Evolutionary conservation across 2,329 filamentous ascomycete species (phyloP), one percentile per base, ranked within the genome.

Genomic region (Herpotrichia juniperi): DNA sequence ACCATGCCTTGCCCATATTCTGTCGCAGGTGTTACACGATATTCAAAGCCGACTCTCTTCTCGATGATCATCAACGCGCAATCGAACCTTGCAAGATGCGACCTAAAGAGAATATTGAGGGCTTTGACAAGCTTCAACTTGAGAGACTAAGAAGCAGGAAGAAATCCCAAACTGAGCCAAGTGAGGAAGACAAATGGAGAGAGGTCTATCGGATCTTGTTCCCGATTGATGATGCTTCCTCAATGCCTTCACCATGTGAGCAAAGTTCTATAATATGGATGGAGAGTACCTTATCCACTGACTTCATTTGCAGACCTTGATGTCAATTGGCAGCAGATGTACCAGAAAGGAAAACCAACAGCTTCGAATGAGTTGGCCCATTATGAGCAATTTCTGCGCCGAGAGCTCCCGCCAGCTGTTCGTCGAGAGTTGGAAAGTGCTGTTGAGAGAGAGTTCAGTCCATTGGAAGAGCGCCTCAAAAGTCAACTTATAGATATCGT

Each of bases 181-280:
- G 19, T 16, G 50, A 52, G 24, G 50, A 48, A 31, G 44, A 48
- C 14, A 47, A 43, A 37, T 52, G 50, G 50, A 42, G 24, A 22
- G 50, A 52, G 3, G 42, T 48, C 35, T 52, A 52, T 37, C 50
- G 50, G 4, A 44, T 48, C 26, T n/a, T 52, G 21, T 52, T 52
- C 24, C 50, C 50, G 4, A 28, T 26, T 34, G 50, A 52, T 22
- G 43, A 52, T 30, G 44, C 32, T 7, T 21, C 14, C 4, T 17
- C 28, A 19, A 48, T 52, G 44, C 50, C 43, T 19, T 52, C 50
- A 21, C 43, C 50, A 28, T 52, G 47, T 50, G 44, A 24, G 40
- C 32, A 22, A 9, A 31, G 28, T n/a, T 28, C 32, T 16, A 40
- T 39, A 7, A 5, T 44, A 5, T 7, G 21, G 21, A n/a, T 4